Percentiles rank a stretch among this genome's conserved stretches.
phyloP scores from a whole-genome alignment of 2,329 filamentous ascomycete species.

The Sordariomycetes sp. region DNA sequence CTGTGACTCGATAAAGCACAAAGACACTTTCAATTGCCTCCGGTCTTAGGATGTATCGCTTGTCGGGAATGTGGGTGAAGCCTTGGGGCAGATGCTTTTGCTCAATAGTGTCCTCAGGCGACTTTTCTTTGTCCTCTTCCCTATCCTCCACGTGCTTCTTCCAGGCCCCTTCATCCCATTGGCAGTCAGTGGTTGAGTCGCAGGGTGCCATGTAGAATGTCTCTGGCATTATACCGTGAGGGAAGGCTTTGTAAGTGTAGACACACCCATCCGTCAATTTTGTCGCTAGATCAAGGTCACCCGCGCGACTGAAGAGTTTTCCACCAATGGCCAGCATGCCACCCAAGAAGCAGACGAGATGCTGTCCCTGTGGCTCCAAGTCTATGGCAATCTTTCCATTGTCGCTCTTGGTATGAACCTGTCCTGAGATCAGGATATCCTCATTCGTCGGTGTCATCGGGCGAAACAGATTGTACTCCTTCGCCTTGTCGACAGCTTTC shows the following conservation, averaged over 20 bases:
- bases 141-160: not conserved
- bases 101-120: too few relatives aligned
- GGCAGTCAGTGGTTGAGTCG: slow-evolving; percentile 23
- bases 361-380: slow-evolving; percentile 20
- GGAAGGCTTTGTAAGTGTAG: slow-evolving; percentile 38
- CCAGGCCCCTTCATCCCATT: slow-evolving; percentile 21
- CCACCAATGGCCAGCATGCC: slow-evolving; percentile 41
- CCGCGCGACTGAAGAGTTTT: slow-evolving; percentile 27
- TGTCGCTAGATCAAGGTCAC: slow-evolving; percentile 31
- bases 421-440: slow-evolving; percentile 55
- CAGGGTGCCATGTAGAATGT: slow-evolving; percentile 32
- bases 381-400: slow-evolving; percentile 13
- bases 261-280: slow-evolving; percentile 42
- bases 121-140: not conserved
- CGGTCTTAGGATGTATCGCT: slow-evolving; percentile 41
- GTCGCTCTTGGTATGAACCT: slow-evolving; percentile 11
- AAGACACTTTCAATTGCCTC: slow-evolving; percentile 47
- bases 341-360: slow-evolving; percentile 42
- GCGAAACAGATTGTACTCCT: slow-evolving; percentile 57
- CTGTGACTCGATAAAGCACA: slow-evolving; percentile 42
- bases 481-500: slow-evolving; percentile 50
- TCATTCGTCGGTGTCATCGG: slow-evolving; percentile 43
- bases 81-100: not conserved
- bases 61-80: slow-evolving; percentile 17
- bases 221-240: slow-evolving; percentile 44